These are phyloP conservation scores for Paulownia fortunei DNA, from an alignment of 257 asterid genomes.

Conservation along the genomic window DNA sequence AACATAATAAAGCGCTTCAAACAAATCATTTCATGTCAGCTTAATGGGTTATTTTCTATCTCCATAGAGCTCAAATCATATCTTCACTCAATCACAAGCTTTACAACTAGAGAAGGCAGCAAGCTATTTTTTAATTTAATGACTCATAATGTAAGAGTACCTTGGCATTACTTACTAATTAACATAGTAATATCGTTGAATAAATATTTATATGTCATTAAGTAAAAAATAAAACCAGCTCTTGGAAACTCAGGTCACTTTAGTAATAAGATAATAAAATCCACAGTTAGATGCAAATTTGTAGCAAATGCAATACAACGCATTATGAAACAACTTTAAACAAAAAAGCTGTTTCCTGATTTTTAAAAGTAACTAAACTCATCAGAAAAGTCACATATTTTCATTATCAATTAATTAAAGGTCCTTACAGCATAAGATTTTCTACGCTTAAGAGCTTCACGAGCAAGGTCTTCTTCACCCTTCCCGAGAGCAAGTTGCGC, in stretches of 20 bases:
- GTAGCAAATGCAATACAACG: slow-evolving; percentile 18
- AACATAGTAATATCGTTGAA: neutral
- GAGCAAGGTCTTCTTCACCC: slow-evolving; percentile 99
- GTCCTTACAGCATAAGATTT: slow-evolving; percentile 84
- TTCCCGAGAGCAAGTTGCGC: slow-evolving; percentile 95
- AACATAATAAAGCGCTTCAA: neutral
- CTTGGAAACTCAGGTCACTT: slow-evolving; percentile 16
- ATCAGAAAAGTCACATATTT: slow-evolving; percentile 5
- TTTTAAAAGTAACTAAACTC: slow-evolving; percentile 23
- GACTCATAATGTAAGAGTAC: neutral
- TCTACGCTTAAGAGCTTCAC: slow-evolving; percentile 97
- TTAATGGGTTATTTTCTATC: slow-evolving; percentile 1
- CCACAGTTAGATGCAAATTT: neutral
- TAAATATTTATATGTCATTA: neutral
- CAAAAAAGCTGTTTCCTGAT: neutral
- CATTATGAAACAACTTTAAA: slow-evolving; percentile 13
- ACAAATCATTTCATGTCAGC: neutral
- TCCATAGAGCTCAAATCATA: neutral
- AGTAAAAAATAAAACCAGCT: neutral
- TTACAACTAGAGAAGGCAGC: neutral
- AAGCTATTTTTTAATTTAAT: neutral
- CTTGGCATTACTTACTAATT: neutral
- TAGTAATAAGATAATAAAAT: slow-evolving; percentile 11
- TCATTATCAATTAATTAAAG: slow-evolving; percentile 6
- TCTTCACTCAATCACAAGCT: neutral